Percentiles rank a stretch among this genome's conserved stretches.
These are phyloP conservation scores for Pichia phayaonensis DNA, from an alignment of 805 yeast species.

Conservation along the genomic window DNA sequence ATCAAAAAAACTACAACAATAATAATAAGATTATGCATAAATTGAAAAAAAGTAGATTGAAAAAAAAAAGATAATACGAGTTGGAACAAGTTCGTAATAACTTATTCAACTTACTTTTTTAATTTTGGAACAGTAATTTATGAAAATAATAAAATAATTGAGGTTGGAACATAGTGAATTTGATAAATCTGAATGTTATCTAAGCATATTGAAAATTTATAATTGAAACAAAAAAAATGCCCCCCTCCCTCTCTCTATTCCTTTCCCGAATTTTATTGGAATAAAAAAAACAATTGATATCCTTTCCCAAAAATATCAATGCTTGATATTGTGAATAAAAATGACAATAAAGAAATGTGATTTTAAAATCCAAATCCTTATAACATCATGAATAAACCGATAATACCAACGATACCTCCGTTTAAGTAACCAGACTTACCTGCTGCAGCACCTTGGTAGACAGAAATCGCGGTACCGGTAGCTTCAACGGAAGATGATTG, in stretches of 20 bases:
- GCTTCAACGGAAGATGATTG: slow-evolving; percentile 5
- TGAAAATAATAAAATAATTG: background rate
- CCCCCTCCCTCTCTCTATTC: slow-evolving; percentile 11
- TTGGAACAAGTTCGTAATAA: slow-evolving; percentile 1
- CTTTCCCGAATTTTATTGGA: slow-evolving; percentile 1
- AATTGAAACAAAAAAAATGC: background rate
- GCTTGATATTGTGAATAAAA: background rate
- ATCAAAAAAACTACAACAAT: background rate
- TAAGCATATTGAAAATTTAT: background rate
- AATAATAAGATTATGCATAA: background rate
- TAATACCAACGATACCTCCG: slow-evolving; percentile 6
- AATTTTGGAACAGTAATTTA: background rate
- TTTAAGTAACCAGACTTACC: slow-evolving; percentile 8
- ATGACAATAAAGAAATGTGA: background rate
- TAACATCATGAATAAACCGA: slow-evolving; percentile 5
- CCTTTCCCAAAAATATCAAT: slow-evolving; percentile 7
- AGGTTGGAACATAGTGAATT: slow-evolving; percentile 7
- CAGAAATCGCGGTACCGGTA: slow-evolving; percentile 6
- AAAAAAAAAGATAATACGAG: background rate
- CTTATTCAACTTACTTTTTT: background rate
- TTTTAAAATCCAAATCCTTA: background rate
- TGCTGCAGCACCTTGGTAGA: slow-evolving; percentile 15
- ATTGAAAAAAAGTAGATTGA: background rate
- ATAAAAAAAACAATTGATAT: background rate
- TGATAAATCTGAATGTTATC: background rate